Evolutionary conservation across 306 rosid genomes (phyloP).

Genomic region (Pterocarpus santalinus): DNA sequence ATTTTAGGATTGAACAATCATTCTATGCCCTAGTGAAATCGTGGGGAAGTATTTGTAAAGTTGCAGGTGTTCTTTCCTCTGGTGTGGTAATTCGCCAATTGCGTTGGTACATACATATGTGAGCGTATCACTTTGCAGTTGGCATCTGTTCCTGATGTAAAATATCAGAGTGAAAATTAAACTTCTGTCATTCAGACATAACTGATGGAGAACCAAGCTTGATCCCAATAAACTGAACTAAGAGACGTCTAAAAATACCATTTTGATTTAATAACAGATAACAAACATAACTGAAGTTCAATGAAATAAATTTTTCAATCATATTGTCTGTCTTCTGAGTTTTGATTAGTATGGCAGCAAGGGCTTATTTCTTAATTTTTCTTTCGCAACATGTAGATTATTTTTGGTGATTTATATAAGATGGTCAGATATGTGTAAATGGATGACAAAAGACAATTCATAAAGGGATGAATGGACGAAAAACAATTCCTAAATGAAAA

Average conservation of each 20-base stretch:
- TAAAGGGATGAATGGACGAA: background rate
- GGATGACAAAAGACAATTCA: background rate
- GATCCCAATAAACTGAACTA: background rate
- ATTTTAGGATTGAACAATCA: background rate
- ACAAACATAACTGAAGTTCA: background rate
- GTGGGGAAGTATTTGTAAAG: background rate
- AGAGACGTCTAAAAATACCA: background rate
- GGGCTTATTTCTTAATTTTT: background rate
- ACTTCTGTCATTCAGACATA: background rate
- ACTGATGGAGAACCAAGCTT: background rate
- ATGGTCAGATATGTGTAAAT: background rate
- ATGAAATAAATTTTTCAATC: too few species aligned
- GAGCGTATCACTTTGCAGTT: background rate
- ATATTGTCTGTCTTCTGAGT: conserved; percentile 1
- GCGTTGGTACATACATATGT: background rate
- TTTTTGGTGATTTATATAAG: background rate
- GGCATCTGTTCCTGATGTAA: background rate
- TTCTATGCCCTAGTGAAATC: background rate
- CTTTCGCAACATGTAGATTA: background rate
- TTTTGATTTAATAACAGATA: background rate
- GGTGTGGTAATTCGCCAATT: background rate
- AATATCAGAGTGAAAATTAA: background rate
- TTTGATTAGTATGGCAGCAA: background rate
- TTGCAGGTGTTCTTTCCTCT: background rate
- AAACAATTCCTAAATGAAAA: background rate